A percentile compares a stretch with the other conserved stretches of the same genome.
Evolutionary conservation across 257 asterid species (phyloP).

Genomic region (Solanum virginianum): DNA sequence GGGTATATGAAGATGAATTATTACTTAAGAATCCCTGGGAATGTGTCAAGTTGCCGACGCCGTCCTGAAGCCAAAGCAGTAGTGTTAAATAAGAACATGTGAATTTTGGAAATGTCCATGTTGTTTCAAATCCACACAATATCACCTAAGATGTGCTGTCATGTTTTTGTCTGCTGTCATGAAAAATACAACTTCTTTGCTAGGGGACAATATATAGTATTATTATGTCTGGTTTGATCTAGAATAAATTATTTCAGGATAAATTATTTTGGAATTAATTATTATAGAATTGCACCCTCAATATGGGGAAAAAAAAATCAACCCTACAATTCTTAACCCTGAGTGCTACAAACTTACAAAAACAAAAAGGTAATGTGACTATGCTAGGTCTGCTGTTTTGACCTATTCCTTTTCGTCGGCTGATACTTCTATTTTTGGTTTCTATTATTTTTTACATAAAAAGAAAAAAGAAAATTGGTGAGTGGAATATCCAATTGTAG

Average conservation of each 20-base stretch:
- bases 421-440: background rate
- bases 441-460: background rate
- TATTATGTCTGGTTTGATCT: too few relatives aligned
- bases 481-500: background rate
- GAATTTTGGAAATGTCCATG: background rate
- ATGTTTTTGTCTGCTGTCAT: background rate
- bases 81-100: background rate
- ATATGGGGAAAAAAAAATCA: too few relatives aligned
- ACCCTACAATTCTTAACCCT: too few relatives aligned
- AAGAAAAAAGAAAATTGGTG: background rate
- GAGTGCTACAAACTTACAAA: too few relatives aligned
- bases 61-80: background rate
- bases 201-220: too few relatives aligned
- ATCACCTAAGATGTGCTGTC: constrained; percentile 17
- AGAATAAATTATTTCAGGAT: too few relatives aligned
- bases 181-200: too few relatives aligned
- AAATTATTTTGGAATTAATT: too few relatives aligned
- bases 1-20: background rate
- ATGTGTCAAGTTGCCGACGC: background rate
- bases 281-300: too few relatives aligned
- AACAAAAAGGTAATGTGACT: background rate
- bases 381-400: background rate
- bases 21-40: background rate
- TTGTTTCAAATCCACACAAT: constrained; percentile 2
- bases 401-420: background rate